Conservation (phyloP, 78 protist species). For the Protostelium mycophagum region DNA sequence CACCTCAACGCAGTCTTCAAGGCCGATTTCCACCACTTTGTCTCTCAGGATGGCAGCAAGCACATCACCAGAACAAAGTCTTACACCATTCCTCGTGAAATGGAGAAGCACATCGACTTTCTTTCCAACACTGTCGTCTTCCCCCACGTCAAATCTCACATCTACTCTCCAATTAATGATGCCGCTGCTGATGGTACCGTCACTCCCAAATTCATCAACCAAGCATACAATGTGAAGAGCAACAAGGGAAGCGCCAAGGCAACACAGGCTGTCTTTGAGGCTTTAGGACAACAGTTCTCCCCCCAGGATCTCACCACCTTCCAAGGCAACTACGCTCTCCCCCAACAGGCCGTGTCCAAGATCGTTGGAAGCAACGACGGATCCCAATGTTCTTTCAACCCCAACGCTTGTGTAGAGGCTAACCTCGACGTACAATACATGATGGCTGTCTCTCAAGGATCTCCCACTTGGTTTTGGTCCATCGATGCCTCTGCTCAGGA, state of each 20-base stretch:
- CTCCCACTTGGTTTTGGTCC: conserved; percentile 54
- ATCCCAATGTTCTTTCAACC: not conserved
- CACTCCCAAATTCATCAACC: not conserved
- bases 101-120: not conserved
- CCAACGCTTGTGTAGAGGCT: conserved; percentile 60
- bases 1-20: not conserved
- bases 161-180: not conserved
- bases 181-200: not conserved
- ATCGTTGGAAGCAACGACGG: conserved; percentile 42
- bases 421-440: conserved; percentile 55
- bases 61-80: not conserved
- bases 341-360: not conserved
- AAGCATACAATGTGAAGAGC: not conserved
- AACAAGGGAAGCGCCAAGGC: not conserved
- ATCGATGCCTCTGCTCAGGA: conserved; percentile 1
- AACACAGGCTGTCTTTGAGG: conserved; percentile 52
- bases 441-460: conserved; percentile 44
- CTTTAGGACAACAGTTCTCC: conserved; percentile 37
- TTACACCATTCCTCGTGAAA: not conserved
- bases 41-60: not conserved
- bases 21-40: not conserved
- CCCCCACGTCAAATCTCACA: not conserved
- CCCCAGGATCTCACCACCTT: conserved; percentile 28
- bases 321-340: conserved; percentile 3
- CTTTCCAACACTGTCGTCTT: not conserved